Evolutionary conservation across 306 rosid species (phyloP).

Genomic region (Parietaria judaica): DNA sequence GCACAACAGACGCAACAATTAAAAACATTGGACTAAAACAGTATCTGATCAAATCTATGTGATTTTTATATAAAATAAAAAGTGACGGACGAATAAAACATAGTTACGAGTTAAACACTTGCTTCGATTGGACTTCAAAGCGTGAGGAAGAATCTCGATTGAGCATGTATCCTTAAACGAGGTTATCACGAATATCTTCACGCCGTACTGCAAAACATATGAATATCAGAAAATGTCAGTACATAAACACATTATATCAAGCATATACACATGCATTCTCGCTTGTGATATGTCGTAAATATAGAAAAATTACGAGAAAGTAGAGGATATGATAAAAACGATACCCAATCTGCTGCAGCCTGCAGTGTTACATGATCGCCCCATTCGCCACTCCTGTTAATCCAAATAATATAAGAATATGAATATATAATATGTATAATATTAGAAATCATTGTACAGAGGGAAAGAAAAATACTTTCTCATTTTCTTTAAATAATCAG

Average conservation of each 20-base stretch:
- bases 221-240: slow-evolving; percentile 3
- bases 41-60: background rate
- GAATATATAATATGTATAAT: slow-evolving; percentile 5
- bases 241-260: no score
- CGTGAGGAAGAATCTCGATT: slow-evolving; percentile 87
- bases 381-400: slow-evolving; percentile 93
- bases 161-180: slow-evolving; percentile 87
- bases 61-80: background rate
- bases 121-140: slow-evolving; percentile 67
- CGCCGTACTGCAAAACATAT: slow-evolving; percentile 67
- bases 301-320: slow-evolving; percentile 16
- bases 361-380: slow-evolving; percentile 97
- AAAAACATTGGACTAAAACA: background rate
- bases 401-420: slow-evolving; percentile 19
- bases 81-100: background rate
- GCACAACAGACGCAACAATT: slow-evolving; percentile 31
- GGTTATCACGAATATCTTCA: slow-evolving; percentile 85
- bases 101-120: slow-evolving; percentile 16
- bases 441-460: slow-evolving; percentile 7
- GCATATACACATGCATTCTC: no score
- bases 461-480: slow-evolving; percentile 51
- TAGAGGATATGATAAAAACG: background rate
- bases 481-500: slow-evolving; percentile 76
- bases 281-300: background rate
- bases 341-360: slow-evolving; percentile 99